A percentile compares a stretch with the other conserved stretches of the same genome.
Conservation (phyloP, 2,329 filamentous ascomycete species). For the Elsinoe necatrix region DNA sequence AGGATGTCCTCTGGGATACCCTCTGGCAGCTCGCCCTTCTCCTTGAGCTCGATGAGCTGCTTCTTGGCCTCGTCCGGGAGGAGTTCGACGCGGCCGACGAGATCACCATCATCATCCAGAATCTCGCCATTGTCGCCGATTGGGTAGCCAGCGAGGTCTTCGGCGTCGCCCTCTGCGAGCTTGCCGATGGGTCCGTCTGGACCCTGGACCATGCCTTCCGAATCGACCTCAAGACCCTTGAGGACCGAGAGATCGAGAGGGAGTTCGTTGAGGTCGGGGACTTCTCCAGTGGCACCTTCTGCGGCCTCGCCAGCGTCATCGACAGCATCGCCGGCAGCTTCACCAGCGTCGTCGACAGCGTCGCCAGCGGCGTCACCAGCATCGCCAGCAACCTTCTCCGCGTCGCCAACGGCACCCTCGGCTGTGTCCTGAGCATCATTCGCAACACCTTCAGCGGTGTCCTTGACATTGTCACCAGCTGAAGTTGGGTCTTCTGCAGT, state of each 20-base stretch:
- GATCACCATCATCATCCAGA: slow-evolving; percentile 46
- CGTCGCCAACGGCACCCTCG: slow-evolving; percentile 20
- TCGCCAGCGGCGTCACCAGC: slow-evolving; percentile 25
- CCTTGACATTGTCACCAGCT: slow-evolving; percentile 31
- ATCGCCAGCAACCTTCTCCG: slow-evolving; percentile 20
- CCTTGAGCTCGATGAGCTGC: slow-evolving; percentile 33
- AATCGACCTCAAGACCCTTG: slow-evolving; percentile 45
- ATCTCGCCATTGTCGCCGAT: slow-evolving; percentile 49
- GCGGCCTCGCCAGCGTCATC: slow-evolving; percentile 22
- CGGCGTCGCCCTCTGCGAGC: slow-evolving; percentile 45
- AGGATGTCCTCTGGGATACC: slow-evolving; percentile 28
- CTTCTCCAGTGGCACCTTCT: slow-evolving; percentile 17
- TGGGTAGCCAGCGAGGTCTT: slow-evolving; percentile 44
- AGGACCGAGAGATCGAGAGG: slow-evolving; percentile 40
- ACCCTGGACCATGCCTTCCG: slow-evolving; percentile 47
- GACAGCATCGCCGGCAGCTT: slow-evolving; percentile 27
- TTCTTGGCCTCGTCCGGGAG: slow-evolving; percentile 38
- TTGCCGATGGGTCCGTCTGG: slow-evolving; percentile 41
- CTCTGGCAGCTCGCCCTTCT: slow-evolving; percentile 31
- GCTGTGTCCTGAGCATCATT: slow-evolving; percentile 30
- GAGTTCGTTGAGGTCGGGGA: slow-evolving; percentile 31
- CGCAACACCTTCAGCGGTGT: slow-evolving; percentile 28
- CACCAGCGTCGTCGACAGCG: slow-evolving; percentile 26
- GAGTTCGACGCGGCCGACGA: slow-evolving; percentile 46
- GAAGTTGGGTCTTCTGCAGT: slow-evolving; percentile 31